Percentiles rank a stretch among this genome's conserved stretches.
phyloP scores from a whole-genome alignment of 768 basidiomycete species.

The Mycena epipterygia region DNA sequence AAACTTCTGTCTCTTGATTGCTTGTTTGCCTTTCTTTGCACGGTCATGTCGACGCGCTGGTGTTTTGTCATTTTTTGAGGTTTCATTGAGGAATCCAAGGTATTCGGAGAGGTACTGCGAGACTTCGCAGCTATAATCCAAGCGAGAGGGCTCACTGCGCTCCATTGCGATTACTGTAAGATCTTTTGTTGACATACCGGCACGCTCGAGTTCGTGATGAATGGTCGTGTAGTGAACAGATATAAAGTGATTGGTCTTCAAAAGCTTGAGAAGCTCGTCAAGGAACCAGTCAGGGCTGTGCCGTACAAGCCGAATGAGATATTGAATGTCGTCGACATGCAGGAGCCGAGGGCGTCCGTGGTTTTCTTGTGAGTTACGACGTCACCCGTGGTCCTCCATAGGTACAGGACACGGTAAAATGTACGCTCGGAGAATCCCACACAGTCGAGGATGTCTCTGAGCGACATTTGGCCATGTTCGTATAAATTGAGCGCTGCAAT shows the following conservation, averaged over 20 bases:
- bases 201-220: conserved; percentile 42
- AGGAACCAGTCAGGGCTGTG: conserved; percentile 49
- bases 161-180: conserved; percentile 47
- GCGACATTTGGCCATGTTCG: conserved; percentile 33
- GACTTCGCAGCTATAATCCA: conserved; percentile 43
- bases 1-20: background rate
- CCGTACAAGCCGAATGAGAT: conserved; percentile 37
- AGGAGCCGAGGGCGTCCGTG: conserved; percentile 16
- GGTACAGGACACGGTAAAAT: conserved; percentile 39
- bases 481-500: conserved; percentile 45
- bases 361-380: conserved; percentile 30
- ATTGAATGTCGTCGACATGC: conserved; percentile 36
- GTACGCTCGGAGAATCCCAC: conserved; percentile 38
- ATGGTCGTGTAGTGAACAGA: conserved; percentile 50
- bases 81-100: conserved; percentile 52
- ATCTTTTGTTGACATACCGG: conserved; percentile 44
- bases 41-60: conserved; percentile 13
- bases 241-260: conserved; percentile 47
- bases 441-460: conserved; percentile 43
- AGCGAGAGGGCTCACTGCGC: conserved; percentile 40
- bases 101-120: conserved; percentile 47
- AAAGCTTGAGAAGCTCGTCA: conserved; percentile 45
- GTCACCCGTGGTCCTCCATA: conserved; percentile 47
- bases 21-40: background rate
- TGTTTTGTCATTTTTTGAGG: conserved; percentile 48